These are phyloP conservation scores for Fomitopsis pinicola DNA, from an alignment of 1,284 basidiomycete genomes.

Conservation along the genomic window DNA sequence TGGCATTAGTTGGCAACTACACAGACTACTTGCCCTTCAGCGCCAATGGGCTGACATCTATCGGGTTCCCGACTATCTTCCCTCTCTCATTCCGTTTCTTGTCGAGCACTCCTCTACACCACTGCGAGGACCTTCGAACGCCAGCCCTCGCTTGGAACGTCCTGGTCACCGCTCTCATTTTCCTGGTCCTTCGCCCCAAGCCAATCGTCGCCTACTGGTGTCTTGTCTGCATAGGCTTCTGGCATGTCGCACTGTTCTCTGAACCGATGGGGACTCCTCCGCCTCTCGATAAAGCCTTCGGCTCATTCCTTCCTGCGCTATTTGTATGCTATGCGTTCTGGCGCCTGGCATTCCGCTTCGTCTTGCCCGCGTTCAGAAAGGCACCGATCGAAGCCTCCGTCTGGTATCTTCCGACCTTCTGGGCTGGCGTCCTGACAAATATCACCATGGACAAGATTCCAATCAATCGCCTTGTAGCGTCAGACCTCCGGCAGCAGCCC, in stretches of 20 bases:
- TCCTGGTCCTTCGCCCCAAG: conserved; percentile 71
- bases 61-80: conserved; percentile 74
- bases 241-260: conserved; percentile 82
- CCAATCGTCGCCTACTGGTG: conserved; percentile 73
- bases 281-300: conserved; percentile 64
- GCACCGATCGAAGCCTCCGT: conserved; percentile 71
- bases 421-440: conserved; percentile 74
- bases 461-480: conserved; percentile 65
- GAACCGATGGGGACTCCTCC: conserved; percentile 72
- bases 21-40: conserved; percentile 59
- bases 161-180: conserved; percentile 60
- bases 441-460: conserved; percentile 67
- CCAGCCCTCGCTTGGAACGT: conserved; percentile 70
- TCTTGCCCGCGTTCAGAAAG: conserved; percentile 64
- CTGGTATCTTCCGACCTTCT: conserved; percentile 76
- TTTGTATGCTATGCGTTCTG: conserved; percentile 82
- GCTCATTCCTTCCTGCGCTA: conserved; percentile 73
- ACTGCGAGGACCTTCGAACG: conserved; percentile 71
- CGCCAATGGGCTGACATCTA: conserved; percentile 64
- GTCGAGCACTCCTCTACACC: conserved; percentile 38
- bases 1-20: conserved; percentile 69
- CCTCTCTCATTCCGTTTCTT: conserved; percentile 54
- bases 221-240: conserved; percentile 81
- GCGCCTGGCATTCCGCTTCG: conserved; percentile 73
- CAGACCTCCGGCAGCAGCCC: conserved; percentile 64